Percentiles rank a stretch among this genome's conserved stretches.
Conservation (phyloP, 495 filamentous ascomycete genomes). For the Neohortaea acidophila region DNA sequence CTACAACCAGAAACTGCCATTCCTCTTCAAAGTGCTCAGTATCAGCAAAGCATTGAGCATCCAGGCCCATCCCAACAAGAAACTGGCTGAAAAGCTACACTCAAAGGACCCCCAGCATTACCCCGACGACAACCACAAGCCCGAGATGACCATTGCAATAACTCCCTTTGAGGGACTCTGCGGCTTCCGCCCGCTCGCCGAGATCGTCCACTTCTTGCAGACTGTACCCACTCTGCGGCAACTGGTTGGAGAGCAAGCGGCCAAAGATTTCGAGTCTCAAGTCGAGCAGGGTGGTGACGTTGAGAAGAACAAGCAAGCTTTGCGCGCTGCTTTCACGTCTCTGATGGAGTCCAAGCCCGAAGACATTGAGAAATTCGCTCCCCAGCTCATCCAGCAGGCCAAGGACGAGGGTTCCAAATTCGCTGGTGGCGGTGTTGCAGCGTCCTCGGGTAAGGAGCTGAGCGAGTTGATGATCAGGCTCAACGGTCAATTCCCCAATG, state of each 20-base stretch:
- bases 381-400: constrained; percentile 56
- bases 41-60: constrained; percentile 90
- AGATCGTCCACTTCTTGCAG: constrained; percentile 76
- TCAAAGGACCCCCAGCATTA: constrained; percentile 81
- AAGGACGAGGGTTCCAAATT: constrained; percentile 44
- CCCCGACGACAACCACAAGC: constrained; percentile 99
- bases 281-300: constrained; percentile 49
- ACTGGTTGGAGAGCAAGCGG: constrained; percentile 56
- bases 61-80: constrained; percentile 97
- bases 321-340: constrained; percentile 56
- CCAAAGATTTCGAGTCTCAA: constrained; percentile 52
- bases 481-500: constrained; percentile 59
- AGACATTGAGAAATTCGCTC: constrained; percentile 45
- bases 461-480: constrained; percentile 61
- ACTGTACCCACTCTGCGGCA: constrained; percentile 56
- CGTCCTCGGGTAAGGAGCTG: constrained; percentile 50
- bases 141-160: constrained; percentile 96
- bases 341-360: constrained; percentile 64
- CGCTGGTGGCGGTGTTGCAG: constrained; percentile 44
- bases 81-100: constrained; percentile 80
- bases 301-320: constrained; percentile 59
- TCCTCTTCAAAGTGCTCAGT: constrained; percentile 93
- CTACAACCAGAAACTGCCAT: constrained; percentile 72
- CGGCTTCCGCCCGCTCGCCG: constrained; percentile 74
- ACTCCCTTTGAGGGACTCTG: constrained; percentile 93